Percentiles rank a stretch among this genome's conserved stretches.
Conservation (phyloP, 2,329 filamentous ascomycete genomes). For the Curvularia lunata region DNA sequence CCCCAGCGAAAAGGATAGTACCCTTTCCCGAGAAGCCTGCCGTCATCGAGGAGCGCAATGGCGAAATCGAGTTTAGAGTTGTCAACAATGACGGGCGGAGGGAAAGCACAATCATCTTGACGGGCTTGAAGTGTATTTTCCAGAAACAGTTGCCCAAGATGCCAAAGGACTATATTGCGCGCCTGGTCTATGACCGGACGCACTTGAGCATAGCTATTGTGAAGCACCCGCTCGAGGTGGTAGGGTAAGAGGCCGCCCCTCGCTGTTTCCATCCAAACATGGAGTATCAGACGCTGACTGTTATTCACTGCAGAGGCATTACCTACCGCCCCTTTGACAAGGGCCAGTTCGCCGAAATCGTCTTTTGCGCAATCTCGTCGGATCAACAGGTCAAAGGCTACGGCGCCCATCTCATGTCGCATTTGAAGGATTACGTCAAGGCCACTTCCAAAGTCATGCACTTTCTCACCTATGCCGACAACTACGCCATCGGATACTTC, state of each 20-base stretch:
- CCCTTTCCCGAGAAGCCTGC: constrained; percentile 94
- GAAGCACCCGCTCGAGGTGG: constrained; percentile 94
- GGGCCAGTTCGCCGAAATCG: constrained; percentile 94
- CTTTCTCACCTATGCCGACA: constrained; percentile 97
- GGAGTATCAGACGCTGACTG: not conserved
- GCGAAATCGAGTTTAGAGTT: constrained; percentile 95
- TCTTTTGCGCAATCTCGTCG: constrained; percentile 96
- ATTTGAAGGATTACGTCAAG: constrained; percentile 97
- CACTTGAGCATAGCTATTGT: constrained; percentile 97
- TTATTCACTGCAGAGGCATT: constrained; percentile 70
- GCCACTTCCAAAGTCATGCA: constrained; percentile 97
- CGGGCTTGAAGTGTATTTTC: constrained; percentile 95
- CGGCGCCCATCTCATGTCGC: constrained; percentile 96
- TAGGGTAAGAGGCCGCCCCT: constrained; percentile 59
- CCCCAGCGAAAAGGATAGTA: constrained; percentile 66
- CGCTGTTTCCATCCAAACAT: not conserved
- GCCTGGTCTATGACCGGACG: constrained; percentile 94
- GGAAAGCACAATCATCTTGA: constrained; percentile 91
- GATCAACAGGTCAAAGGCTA: constrained; percentile 99
- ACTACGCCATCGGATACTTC: constrained; percentile 98
- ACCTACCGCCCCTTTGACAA: constrained; percentile 94
- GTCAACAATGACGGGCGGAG: constrained; percentile 94
- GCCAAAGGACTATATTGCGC: constrained; percentile 98
- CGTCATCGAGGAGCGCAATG: constrained; percentile 89
- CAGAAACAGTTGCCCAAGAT: constrained; percentile 99